phyloP scores from a whole-genome alignment of 2,329 filamentous ascomycete species.

The Cercospora beticola region DNA sequence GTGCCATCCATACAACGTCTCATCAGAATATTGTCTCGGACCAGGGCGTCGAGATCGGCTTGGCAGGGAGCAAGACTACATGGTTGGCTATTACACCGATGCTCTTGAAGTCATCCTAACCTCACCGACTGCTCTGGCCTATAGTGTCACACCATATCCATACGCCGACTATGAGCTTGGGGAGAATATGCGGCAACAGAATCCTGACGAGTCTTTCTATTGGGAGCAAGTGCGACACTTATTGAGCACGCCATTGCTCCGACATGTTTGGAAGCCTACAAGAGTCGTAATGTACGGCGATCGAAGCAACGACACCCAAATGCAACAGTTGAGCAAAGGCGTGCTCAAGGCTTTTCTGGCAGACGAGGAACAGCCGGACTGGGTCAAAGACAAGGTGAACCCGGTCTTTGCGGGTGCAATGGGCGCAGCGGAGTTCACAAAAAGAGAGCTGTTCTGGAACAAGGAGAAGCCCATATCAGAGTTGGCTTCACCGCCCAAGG shows the following conservation, averaged over 20 bases:
- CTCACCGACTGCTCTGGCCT: not conserved
- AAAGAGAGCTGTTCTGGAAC: not conserved
- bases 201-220: slow-evolving; percentile 6
- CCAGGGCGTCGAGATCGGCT: too few relatives aligned
- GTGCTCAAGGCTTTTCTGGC: not conserved
- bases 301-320: not conserved
- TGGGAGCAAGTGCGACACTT: slow-evolving; percentile 9
- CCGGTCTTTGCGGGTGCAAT: slow-evolving; percentile 6
- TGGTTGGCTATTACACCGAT: too few relatives aligned
- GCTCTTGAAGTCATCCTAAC: not conserved
- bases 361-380: not conserved
- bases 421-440: slow-evolving; percentile 16
- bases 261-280: not conserved
- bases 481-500: too few relatives aligned
- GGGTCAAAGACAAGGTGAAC: slow-evolving; percentile 3
- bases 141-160: not conserved
- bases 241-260: not conserved
- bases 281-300: slow-evolving; percentile 11
- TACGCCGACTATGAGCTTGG: not conserved
- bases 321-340: not conserved
- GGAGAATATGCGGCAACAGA: not conserved
- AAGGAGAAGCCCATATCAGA: too few relatives aligned
- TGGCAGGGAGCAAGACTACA: too few relatives aligned
- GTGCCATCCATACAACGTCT: too few relatives aligned
- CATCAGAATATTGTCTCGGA: too few relatives aligned